phyloP scores from a whole-genome alignment of 2,329 filamentous ascomycete genomes.

The Pseudogymnoascus sp. region DNA sequence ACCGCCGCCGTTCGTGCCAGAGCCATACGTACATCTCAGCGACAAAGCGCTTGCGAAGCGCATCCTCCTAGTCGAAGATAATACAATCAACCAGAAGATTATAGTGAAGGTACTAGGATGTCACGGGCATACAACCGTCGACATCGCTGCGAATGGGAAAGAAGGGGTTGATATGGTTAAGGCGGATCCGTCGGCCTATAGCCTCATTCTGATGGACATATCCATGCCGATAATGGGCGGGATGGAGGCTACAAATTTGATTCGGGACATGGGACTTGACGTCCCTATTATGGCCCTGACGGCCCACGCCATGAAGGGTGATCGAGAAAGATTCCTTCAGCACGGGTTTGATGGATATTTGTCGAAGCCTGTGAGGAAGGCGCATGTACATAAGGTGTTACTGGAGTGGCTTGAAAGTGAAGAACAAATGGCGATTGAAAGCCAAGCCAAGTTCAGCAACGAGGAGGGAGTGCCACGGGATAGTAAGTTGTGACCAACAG shows the following conservation, averaged over 20 bases:
- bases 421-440: neutral
- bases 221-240: conserved; percentile 53
- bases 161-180: conserved; percentile 36
- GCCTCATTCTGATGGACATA: conserved; percentile 49
- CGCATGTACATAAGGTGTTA: neutral
- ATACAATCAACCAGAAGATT: conserved; percentile 36
- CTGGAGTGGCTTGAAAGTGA: neutral
- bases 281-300: conserved; percentile 48
- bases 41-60: conserved; percentile 33
- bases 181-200: conserved; percentile 34
- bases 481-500: too few species aligned
- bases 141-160: conserved; percentile 35
- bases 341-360: conserved; percentile 14
- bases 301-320: conserved; percentile 47
- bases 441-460: too few species aligned
- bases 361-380: neutral
- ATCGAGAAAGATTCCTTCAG: conserved; percentile 43
- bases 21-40: conserved; percentile 27
- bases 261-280: conserved; percentile 34
- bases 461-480: too few species aligned
- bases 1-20: conserved; percentile 17
- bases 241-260: conserved; percentile 40
- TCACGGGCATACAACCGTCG: conserved; percentile 35
- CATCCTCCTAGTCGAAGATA: conserved; percentile 35
- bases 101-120: conserved; percentile 30